Base-by-base conservation (phyloP, 2,329 filamentous ascomycete genomes). In the Bimuria novae-zelandiae region DNA sequence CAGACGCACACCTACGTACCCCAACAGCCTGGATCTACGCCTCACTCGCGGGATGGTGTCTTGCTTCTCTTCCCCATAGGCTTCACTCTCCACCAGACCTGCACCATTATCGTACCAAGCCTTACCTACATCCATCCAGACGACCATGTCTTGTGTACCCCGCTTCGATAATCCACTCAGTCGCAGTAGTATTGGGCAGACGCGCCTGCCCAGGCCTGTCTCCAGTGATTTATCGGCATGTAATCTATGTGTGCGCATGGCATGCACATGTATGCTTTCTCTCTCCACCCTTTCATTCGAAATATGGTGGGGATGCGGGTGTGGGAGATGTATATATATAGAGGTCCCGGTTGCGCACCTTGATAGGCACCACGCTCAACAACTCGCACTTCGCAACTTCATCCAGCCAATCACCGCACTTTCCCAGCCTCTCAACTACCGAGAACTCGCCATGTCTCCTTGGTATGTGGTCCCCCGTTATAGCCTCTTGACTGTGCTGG, bases 251-350 rank as follows among this genome's bases (percentile, higher is more conserved):
- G 22, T 17, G 22, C 8, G 37, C 37, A 22, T 41, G 37, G 17
- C 41, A 32, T 44, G 41, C 41, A 10, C 27, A 32, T 21, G 16
- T 21, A 12, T 32, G 27, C 27, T 30, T 32, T 32, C 23, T n/a
- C 17, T 12, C 4, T 12, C 7, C 12, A 21, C 17, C 21, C n/a
- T 8, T 3, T 27, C 7, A 10, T 5, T 27, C 25, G 25, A 10
- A 10, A 27, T 27, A 27, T 17, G n/a, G n/a, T n/a, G 21, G 22
- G 7, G 23, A 16, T 5, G 25, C 7, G 10, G 16, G 5, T n/a
- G 23, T 32, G 8, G 27, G 11, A 14, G n/a, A 30, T n/a, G n/a
- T 7, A 33, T 47, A 39, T 47, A 47, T 47, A 47, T 47, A 37
- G 23, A 14, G 40, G 44, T 22, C 12, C 7, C 17, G 17, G 43